These are phyloP conservation scores for Sclerotiophoma versabilis DNA, from an alignment of 2,329 filamentous ascomycete species.

Conservation along the genomic window DNA sequence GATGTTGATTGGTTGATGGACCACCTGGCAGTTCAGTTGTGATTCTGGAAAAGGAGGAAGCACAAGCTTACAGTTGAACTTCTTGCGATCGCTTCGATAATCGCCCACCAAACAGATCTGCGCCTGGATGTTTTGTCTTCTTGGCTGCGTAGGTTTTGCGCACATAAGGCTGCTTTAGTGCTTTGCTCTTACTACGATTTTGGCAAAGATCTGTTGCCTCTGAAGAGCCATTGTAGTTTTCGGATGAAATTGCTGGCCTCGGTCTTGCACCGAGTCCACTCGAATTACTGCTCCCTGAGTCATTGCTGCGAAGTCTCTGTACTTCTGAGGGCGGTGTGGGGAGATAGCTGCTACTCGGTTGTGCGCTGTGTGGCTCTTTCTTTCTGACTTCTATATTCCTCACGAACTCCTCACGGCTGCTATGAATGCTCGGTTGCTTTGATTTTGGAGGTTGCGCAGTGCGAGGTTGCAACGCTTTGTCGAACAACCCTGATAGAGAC, in stretches of 20 bases:
- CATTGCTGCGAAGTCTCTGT: conserved; percentile 21
- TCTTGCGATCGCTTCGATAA: conserved; percentile 21
- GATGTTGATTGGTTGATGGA: conserved; percentile 32
- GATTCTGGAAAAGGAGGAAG: background rate
- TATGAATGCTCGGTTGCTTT: conserved; percentile 17
- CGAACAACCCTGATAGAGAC: conserved; percentile 18
- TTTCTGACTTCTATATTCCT: conserved; percentile 19
- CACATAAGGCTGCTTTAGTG: conserved; percentile 18
- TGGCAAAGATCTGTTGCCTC: conserved; percentile 16
- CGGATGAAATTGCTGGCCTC: background rate
- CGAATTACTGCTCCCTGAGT: conserved; percentile 11
- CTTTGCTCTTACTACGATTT: conserved; percentile 15
- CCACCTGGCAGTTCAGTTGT: conserved; percentile 26
- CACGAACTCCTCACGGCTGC: conserved; percentile 22
- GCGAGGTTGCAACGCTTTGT: conserved; percentile 22
- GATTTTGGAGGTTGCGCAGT: conserved; percentile 7
- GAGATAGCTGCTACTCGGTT: conserved; percentile 21
- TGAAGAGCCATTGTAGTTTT: conserved; percentile 7
- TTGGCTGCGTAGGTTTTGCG: conserved; percentile 23
- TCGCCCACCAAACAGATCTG: conserved; percentile 15
- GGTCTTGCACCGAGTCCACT: conserved; percentile 1
- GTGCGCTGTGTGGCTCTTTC: conserved; percentile 4
- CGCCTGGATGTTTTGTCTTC: conserved; percentile 12
- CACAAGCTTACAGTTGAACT: conserved; percentile 23
- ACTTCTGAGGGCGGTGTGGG: conserved; percentile 33